Conservation (phyloP, 2,329 filamentous ascomycete species). For the Plectosphaerella sp. region DNA sequence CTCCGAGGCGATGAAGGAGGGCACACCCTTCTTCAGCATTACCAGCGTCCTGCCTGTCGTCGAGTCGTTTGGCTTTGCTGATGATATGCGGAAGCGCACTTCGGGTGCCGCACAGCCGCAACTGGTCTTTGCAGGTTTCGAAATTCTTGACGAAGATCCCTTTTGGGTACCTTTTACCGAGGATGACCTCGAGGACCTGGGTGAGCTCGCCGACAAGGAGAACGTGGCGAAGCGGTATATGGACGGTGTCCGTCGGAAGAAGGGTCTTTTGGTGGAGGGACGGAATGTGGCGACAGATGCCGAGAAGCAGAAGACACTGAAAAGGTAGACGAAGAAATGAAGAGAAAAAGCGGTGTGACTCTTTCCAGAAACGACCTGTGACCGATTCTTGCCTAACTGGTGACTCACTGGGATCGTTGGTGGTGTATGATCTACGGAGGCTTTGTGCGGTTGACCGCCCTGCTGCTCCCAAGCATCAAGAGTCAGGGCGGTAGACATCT, state of each 20-base stretch:
- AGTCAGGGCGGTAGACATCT: too few relatives aligned
- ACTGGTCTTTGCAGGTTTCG: conserved; percentile 88
- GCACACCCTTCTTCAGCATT: conserved; percentile 95
- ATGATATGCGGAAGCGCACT: conserved; percentile 94
- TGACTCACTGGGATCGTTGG: too few relatives aligned
- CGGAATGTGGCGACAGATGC: conserved; percentile 76
- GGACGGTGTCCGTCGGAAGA: conserved; percentile 79
- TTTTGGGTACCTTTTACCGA: conserved; percentile 98
- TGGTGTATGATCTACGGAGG: too few relatives aligned
- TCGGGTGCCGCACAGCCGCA: conserved; percentile 88
- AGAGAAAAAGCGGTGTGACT: neutral
- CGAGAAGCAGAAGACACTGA: conserved; percentile 80
- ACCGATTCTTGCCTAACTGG: too few relatives aligned
- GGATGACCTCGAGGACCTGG: conserved; percentile 92
- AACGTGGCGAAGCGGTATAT: conserved; percentile 97
- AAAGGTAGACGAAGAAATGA: conserved; percentile 37
- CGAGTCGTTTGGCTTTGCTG: conserved; percentile 91
- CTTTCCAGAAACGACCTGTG: too few relatives aligned
- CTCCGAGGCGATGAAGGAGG: conserved; percentile 87
- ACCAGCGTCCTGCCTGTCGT: conserved; percentile 83
- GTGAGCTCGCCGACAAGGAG: conserved; percentile 87
- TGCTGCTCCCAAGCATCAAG: too few relatives aligned
- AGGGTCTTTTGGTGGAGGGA: conserved; percentile 81
- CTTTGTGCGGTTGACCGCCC: too few relatives aligned
- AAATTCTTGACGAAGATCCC: conserved; percentile 90